phyloP scores from a whole-genome alignment of 805 yeast genomes.

The Yueomyces sp. region DNA sequence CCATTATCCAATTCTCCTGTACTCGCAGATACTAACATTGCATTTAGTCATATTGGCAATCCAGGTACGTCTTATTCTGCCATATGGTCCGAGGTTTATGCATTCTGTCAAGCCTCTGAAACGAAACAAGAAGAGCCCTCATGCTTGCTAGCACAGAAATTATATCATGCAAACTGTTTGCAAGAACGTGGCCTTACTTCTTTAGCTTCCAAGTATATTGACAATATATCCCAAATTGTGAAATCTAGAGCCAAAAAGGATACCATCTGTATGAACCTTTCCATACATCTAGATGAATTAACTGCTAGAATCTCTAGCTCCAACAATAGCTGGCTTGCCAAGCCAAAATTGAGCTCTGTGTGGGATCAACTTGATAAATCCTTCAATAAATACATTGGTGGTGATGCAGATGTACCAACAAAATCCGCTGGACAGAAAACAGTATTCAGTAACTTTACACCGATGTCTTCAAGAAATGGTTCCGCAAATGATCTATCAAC shows the following conservation, averaged over 20 bases:
- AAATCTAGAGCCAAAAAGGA: conserved; percentile 28
- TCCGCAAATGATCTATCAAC: conserved; percentile 26
- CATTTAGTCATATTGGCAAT: conserved; percentile 30
- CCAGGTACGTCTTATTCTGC: conserved; percentile 29
- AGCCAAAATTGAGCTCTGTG: conserved; percentile 63
- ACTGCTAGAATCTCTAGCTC: conserved; percentile 34
- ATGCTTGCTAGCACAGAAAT: conserved; percentile 45
- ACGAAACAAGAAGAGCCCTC: conserved; percentile 27
- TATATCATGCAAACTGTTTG: conserved; percentile 53
- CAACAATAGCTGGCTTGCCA: conserved; percentile 66
- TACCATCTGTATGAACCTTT: conserved; percentile 23
- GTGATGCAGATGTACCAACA: conserved; percentile 47
- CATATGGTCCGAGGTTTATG: conserved; percentile 58
- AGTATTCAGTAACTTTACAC: conserved; percentile 60
- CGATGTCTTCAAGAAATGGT: conserved; percentile 47
- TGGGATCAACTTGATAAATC: conserved; percentile 85
- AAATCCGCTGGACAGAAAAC: conserved; percentile 7
- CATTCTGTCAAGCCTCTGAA: conserved; percentile 27
- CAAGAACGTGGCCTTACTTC: conserved; percentile 50
- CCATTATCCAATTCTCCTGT: conserved; percentile 27
- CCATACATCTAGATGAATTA: conserved; percentile 26
- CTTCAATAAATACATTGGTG: conserved; percentile 68
- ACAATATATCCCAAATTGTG: conserved; percentile 29
- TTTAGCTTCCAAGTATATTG: conserved; percentile 54
- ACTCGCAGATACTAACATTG: conserved; percentile 18